Evolutionary conservation across 306 rosid species (phyloP).

Genomic region (Phaseolus lunatus): DNA sequence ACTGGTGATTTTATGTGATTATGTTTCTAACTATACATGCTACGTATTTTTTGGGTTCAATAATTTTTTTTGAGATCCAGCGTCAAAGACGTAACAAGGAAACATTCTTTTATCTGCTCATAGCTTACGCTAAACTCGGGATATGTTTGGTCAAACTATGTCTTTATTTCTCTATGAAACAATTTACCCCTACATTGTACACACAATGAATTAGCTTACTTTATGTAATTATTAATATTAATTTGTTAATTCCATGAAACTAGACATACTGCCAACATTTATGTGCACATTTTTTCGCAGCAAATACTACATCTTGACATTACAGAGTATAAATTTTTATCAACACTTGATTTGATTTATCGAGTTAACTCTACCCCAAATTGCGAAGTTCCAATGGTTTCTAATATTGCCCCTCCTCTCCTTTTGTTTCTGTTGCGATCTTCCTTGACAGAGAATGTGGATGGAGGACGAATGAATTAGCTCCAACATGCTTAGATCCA

Average conservation of each 20-base stretch:
- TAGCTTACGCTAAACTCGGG: not conserved
- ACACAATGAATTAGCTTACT: not conserved
- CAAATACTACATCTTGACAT: slow-evolving; percentile 15
- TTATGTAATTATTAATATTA: not conserved
- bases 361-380: slow-evolving; percentile 7
- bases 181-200: not conserved
- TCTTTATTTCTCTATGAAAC: not conserved
- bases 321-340: not conserved
- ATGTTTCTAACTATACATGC: not conserved
- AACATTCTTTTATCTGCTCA: not conserved
- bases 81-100: not conserved
- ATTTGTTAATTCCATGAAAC: not conserved
- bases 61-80: slow-evolving; percentile 21
- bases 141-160: slow-evolving; percentile 6
- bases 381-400: slow-evolving; percentile 27
- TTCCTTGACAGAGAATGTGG: slow-evolving; percentile 80
- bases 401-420: slow-evolving; percentile 5
- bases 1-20: not conserved
- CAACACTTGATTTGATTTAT: slow-evolving; percentile 9
- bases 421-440: slow-evolving; percentile 33
- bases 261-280: slow-evolving; percentile 4
- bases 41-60: slow-evolving; percentile 7
- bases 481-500: slow-evolving; percentile 77
- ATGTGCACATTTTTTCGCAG: not conserved
- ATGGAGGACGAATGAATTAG: slow-evolving; percentile 73